Percentiles rank a stretch among this genome's conserved stretches.
These are phyloP conservation scores for Talaromyces ruber DNA, from an alignment of 495 filamentous ascomycete species.

Conservation along the genomic window DNA sequence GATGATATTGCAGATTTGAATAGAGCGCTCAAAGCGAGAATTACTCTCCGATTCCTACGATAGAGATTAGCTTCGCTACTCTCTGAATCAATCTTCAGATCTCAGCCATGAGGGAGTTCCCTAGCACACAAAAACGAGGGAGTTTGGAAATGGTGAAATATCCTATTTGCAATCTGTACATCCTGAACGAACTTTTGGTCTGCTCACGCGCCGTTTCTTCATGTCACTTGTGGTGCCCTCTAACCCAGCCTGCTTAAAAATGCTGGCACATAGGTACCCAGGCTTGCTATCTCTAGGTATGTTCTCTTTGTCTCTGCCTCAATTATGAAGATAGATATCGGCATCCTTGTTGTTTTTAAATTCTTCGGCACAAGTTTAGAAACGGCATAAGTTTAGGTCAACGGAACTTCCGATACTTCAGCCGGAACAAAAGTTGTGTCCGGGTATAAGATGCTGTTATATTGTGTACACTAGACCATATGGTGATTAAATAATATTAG, in stretches of 20 bases:
- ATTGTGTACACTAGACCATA: too few relatives aligned
- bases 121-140: not conserved
- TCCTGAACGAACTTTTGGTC: conserved; percentile 1
- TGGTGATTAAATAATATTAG: too few relatives aligned
- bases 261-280: too few relatives aligned
- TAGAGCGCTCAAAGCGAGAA: not conserved
- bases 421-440: too few relatives aligned
- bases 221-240: not conserved
- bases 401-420: too few relatives aligned
- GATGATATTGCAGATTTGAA: not conserved
- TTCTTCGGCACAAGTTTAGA: too few relatives aligned
- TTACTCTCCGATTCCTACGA: not conserved
- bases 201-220: not conserved
- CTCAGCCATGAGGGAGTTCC: not conserved
- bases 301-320: too few relatives aligned
- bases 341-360: too few relatives aligned
- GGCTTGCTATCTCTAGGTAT: too few relatives aligned
- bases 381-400: too few relatives aligned
- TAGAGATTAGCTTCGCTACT: not conserved
- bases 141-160: not conserved
- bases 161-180: not conserved
- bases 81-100: not conserved
- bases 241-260: not conserved
- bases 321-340: too few relatives aligned
- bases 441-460: too few relatives aligned